These are phyloP conservation scores for Murraya paniculata DNA, from an alignment of 345 rosid species.

Conservation along the genomic window DNA sequence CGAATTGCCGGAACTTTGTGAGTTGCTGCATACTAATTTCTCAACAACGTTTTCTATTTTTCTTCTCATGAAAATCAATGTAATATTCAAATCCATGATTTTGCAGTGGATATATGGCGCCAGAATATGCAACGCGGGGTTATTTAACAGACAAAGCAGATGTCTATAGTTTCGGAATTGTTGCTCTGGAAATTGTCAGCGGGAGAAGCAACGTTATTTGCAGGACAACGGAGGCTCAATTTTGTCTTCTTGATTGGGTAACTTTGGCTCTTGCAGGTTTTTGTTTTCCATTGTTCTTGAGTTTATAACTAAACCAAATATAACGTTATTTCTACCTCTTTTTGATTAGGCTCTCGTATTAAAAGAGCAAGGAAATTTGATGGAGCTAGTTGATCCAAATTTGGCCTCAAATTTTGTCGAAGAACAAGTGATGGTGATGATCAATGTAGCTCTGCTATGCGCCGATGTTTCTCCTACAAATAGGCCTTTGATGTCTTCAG, in stretches of 20 bases:
- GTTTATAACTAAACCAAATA: no score
- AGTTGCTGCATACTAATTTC: no score
- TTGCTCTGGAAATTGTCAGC: conserved; percentile 22
- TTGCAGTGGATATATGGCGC: conserved; percentile 19
- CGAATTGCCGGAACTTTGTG: no score
- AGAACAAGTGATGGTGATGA: conserved; percentile 40
- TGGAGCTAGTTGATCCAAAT: conserved; percentile 44
- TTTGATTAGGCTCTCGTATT: conserved; percentile 29
- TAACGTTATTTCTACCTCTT: not conserved
- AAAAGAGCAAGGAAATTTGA: conserved; percentile 37
- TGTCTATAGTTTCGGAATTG: conserved; percentile 43
- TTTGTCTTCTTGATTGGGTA: conserved; percentile 37
- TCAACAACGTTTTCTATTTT: no score
- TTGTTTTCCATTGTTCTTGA: no score
- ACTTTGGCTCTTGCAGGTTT: not conserved
- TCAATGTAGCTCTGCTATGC: conserved; percentile 16
- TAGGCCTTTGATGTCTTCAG: conserved; percentile 59
- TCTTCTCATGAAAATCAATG: no score
- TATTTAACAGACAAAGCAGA: conserved; percentile 35
- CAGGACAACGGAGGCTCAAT: not conserved
- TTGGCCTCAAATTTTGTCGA: conserved; percentile 37
- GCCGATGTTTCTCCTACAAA: conserved; percentile 23
- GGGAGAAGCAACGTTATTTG: conserved; percentile 14
- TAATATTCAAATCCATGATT: not conserved
- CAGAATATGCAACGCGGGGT: conserved; percentile 32